Base-by-base conservation (phyloP, 2,329 filamentous ascomycete genomes). In the Ustulina deusta region DNA sequence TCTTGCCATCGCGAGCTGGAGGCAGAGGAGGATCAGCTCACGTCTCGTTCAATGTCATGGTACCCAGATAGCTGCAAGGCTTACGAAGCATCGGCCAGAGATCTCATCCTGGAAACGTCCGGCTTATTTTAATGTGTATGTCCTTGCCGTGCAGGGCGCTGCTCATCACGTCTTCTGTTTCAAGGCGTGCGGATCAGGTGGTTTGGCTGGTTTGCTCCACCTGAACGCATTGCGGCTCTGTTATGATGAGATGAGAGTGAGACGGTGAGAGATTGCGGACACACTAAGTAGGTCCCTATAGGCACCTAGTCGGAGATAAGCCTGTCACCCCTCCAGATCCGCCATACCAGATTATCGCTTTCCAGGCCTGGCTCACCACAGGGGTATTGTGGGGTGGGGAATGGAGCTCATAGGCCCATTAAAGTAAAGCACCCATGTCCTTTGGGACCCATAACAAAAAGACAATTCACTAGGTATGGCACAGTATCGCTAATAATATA, bases 1-100 rank as follows among this genome's bases (percentile, higher is more conserved):
- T 85, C 83, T 74, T 87, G 83, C 92, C 91, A 94, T 86, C 89
- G 86, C 78, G 83, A 82, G 77, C 91, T 93, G 27, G 52, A 68
- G 32, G 29, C 27, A 32, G 34, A 10, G 11, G n/a, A 22, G 25
- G 7, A 51, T 71, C 49, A 70, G 63, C 44, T 20, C 46, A 34
- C 11, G 29, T 44, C 10, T 38, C 15, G 15, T 36, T n/a, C 27
- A 52, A 36, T 32, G 9, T 2, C 10, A 32, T n/a, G 20, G 10
- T 42, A 11, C 11, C 34, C 32, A 29, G 11, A 20, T 7, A 4
- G 32, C 36, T 25, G 29, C 17, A 44, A 61, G 58, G 71, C 76
- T 76, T 69, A 78, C 77, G 72, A 76, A 60, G 75, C 74, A 46
- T 76, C 75, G 46, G 65, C 69, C 65, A 78, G 68, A 62, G 75